Evolutionary conservation across 352 stramenopile species (phyloP).

Genomic region (Phytophthora sojae): DNA sequence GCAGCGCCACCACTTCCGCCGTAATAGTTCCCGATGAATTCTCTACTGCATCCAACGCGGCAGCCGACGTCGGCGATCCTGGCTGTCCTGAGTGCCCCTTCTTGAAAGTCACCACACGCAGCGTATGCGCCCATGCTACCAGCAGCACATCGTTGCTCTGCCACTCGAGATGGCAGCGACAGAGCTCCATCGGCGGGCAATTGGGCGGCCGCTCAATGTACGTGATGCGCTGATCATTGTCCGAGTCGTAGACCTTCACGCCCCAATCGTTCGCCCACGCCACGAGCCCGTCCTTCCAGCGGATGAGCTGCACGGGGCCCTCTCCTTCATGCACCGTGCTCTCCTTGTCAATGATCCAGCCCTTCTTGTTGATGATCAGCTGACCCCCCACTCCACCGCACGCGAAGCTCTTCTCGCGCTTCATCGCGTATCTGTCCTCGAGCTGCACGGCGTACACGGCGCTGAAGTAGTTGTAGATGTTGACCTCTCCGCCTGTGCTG

Average conservation of each 20-base stretch:
- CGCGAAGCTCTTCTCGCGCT: slow-evolving; percentile 83
- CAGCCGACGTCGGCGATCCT: slow-evolving; percentile 44
- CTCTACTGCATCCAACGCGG: slow-evolving; percentile 35
- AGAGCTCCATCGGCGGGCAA: slow-evolving; percentile 86
- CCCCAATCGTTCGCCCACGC: slow-evolving; percentile 90
- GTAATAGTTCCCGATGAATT: slow-evolving; percentile 44
- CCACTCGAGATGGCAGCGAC: slow-evolving; percentile 84
- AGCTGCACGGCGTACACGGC: slow-evolving; percentile 84
- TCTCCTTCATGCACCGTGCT: slow-evolving; percentile 86
- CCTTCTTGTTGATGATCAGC: slow-evolving; percentile 88
- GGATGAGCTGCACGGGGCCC: slow-evolving; percentile 80
- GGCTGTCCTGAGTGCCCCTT: slow-evolving; percentile 41
- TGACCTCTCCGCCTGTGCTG: slow-evolving; percentile 82
- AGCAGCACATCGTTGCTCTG: slow-evolving; percentile 65
- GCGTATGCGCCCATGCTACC: slow-evolving; percentile 78
- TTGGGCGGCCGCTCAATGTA: slow-evolving; percentile 84
- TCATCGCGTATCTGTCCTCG: slow-evolving; percentile 81
- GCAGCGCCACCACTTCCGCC: slow-evolving; percentile 72
- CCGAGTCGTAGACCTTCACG: slow-evolving; percentile 86
- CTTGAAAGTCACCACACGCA: slow-evolving; percentile 84
- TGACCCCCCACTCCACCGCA: slow-evolving; percentile 82
- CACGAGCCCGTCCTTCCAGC: slow-evolving; percentile 80
- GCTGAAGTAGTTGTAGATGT: slow-evolving; percentile 92
- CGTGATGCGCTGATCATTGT: slow-evolving; percentile 79
- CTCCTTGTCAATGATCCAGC: slow-evolving; percentile 91